These are phyloP conservation scores for Chlorella variabilis DNA, from an alignment of 163 green algal genomes.

Conservation along the genomic window DNA sequence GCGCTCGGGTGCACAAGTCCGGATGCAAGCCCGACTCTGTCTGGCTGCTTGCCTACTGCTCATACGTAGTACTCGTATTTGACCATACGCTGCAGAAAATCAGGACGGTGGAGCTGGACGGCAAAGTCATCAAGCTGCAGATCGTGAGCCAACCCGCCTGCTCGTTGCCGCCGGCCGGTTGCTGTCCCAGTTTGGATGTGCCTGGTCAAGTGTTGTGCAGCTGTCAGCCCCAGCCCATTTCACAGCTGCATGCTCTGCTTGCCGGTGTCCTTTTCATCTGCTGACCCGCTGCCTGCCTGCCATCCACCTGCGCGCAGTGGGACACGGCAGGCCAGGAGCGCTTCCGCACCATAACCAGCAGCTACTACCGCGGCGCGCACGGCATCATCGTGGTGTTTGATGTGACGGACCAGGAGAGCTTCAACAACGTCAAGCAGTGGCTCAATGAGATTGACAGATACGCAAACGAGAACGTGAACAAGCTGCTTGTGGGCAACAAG, in stretches of 20 bases:
- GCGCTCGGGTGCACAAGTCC: neutral
- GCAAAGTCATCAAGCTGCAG: conserved; percentile 99
- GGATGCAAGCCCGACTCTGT: too few relatives aligned
- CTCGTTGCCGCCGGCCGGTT: neutral
- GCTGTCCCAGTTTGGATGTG: neutral
- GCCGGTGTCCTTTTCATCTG: too few relatives aligned
- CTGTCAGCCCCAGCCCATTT: too few relatives aligned
- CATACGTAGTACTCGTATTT: neutral
- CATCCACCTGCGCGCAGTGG: conserved; percentile 70
- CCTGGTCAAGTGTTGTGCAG: too few relatives aligned
- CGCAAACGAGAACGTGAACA: conserved; percentile 99
- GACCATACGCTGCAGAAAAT: conserved; percentile 90
- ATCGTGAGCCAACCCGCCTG: conserved; percentile 78
- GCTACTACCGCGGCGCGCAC: conserved; percentile 94
- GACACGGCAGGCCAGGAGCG: conserved; percentile 97
- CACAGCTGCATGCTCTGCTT: too few relatives aligned
- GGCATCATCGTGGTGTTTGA: conserved; percentile 99
- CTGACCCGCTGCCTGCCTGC: neutral
- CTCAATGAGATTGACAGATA: conserved; percentile 99
- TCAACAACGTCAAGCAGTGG: conserved; percentile 99
- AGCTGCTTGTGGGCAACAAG: conserved; percentile 99
- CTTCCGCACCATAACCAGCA: conserved; percentile 96
- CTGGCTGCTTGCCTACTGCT: neutral
- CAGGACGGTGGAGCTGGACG: conserved; percentile 97
- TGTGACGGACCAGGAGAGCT: conserved; percentile 98